A percentile compares a stretch with the other conserved stretches of the same genome.
Conservation (phyloP, 306 rosid genomes). For the Lagenaria siceraria region DNA sequence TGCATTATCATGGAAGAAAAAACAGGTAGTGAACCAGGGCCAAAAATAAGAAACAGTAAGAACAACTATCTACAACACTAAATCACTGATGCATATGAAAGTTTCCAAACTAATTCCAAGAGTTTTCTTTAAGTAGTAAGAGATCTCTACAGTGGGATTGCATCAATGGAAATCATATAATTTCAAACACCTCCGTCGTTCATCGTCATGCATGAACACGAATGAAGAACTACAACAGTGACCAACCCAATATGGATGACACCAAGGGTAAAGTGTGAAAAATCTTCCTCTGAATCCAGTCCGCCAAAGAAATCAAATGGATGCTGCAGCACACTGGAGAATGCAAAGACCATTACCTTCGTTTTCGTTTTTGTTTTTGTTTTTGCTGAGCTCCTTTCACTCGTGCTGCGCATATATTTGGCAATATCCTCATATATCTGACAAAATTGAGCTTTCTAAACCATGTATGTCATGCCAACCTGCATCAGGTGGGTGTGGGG, state of each 20-base stretch:
- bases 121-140: not conserved
- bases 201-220: not conserved
- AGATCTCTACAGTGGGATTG: not conserved
- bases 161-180: not conserved
- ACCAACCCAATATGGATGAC: not conserved
- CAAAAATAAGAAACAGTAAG: not conserved
- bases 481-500: slow-evolving; percentile 92
- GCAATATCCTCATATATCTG: not conserved
- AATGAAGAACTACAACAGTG: not conserved
- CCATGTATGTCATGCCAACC: slow-evolving; percentile 99
- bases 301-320: slow-evolving; percentile 1
- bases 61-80: not conserved
- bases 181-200: not conserved
- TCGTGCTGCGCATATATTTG: not conserved
- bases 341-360: not conserved
- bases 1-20: not conserved
- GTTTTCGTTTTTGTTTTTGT: not conserved
- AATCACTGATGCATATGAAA: not conserved
- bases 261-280: not conserved
- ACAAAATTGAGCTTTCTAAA: slow-evolving; percentile 37
- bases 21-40: not conserved
- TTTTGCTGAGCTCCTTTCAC: not conserved
- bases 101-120: not conserved
- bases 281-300: not conserved
- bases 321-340: not conserved